A percentile compares a stretch with the other conserved stretches of the same genome.
These are phyloP conservation scores for Saturnispora zaruensis DNA, from an alignment of 805 yeast genomes.

Conservation along the genomic window DNA sequence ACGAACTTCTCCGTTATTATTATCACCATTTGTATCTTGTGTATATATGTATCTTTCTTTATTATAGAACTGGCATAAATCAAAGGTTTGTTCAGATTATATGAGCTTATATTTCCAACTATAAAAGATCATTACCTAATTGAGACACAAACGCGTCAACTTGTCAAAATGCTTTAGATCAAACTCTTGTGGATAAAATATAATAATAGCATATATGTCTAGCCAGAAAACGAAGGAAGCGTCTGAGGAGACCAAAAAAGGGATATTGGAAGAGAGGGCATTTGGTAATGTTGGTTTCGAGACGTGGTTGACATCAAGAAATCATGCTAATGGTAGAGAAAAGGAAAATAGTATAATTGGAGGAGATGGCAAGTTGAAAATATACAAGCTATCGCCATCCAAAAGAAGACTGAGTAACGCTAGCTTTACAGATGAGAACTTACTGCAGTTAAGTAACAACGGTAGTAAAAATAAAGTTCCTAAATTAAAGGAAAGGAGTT, in stretches of 20 bases:
- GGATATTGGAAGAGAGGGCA: neutral
- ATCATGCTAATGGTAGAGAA: neutral
- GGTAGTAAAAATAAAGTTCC: neutral
- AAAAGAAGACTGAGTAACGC: neutral
- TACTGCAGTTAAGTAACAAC: neutral
- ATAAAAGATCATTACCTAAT: neutral
- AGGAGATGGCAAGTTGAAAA: neutral
- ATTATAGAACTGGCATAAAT: neutral
- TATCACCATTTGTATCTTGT: too few relatives aligned
- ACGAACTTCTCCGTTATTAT: neutral
- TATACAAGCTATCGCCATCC: neutral
- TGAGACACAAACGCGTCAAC: neutral
- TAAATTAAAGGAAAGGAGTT: neutral
- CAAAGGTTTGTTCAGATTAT: neutral
- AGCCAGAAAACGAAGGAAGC: neutral
- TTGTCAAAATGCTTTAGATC: neutral
- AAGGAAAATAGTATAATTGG: neutral
- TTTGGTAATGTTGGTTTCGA: slow-evolving; percentile 3
- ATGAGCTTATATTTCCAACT: neutral
- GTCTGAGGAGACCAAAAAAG: neutral
- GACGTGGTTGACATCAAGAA: neutral
- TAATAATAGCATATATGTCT: neutral
- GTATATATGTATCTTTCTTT: neutral
- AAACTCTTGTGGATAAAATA: neutral
- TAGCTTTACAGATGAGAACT: neutral